Evolutionary conservation across 768 basidiomycete species (phyloP), one percentile per base, ranked within the genome.

Genomic region (Kwoniella bestiolae): DNA sequence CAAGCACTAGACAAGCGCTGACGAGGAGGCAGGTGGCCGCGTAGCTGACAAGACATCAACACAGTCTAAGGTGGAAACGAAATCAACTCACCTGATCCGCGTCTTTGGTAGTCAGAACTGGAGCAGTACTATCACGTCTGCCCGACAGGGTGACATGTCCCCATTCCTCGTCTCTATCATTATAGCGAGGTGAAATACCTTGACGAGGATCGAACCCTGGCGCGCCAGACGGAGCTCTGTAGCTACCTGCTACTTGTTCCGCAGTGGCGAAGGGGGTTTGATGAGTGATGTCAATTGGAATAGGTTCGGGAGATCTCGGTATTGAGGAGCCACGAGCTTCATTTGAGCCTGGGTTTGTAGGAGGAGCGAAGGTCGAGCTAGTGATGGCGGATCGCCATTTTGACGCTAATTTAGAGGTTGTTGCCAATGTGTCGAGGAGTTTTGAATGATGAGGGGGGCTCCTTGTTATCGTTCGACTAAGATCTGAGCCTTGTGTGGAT

Each of bases 331-430:
- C 1, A n/a, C 58, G 25, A 7, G 28, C 35, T 9, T 29, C 21
- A 12, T 14, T 16, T 3, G 21, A 28, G 1, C 12, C 23, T 8
- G 23, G 3, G 5, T 41, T 8, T 31, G 60, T 38, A 31, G 68
- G 58, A 46, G 62, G 45, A 6, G 45, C n/a, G 41, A 69, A 68
- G 1, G 68, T 63, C 25, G 69, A 65, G 12, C 57, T 70, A 7
- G 65, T 67, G 8, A 73, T 34, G 0, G 67, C 67, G 16, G 75
- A 65, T 38, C 70, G 73, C 79, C 79, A 80, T 65, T 79, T 80
- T 3, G 71, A 73, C 11, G 75, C 75, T 3, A 73, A 35, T 62
- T 72, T 75, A 16, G 71, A 47, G 3, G 77, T 74, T 11, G 71
- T 70, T 0, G 71, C 64, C 16, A 74, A 58, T 0, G 65, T 74